Evolutionary conservation across 345 rosid genomes (phyloP).

Genomic region (Murraya koenigii): DNA sequence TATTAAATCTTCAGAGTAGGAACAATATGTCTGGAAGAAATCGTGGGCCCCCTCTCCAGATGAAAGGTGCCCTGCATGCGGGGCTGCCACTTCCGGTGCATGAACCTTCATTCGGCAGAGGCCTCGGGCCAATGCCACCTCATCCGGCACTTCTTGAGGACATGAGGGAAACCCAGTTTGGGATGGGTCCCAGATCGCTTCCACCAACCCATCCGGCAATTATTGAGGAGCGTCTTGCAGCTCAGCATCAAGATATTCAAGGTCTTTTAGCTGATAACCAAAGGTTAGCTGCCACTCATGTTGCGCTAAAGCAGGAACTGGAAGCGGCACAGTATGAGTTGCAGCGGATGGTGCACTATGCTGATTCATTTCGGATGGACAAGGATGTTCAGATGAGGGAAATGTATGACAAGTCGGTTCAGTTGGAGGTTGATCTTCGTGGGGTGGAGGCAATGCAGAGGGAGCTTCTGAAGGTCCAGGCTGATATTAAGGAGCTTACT

Average conservation of each 20-base stretch:
- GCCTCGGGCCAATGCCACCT: constrained; percentile 50
- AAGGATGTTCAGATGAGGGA: constrained; percentile 87
- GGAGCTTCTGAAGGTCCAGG: constrained; percentile 62
- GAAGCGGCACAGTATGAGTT: constrained; percentile 82
- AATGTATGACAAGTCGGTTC: constrained; percentile 71
- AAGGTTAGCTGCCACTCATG: constrained; percentile 84
- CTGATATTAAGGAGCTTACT: constrained; percentile 72
- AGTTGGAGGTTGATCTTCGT: constrained; percentile 64
- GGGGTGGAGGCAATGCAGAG: constrained; percentile 59
- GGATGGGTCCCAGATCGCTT: constrained; percentile 55
- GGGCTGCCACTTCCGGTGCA: constrained; percentile 52
- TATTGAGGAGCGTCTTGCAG: constrained; percentile 71
- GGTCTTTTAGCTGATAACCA: constrained; percentile 84
- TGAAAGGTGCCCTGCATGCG: constrained; percentile 42
- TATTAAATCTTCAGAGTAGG: neutral
- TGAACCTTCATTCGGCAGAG: constrained; percentile 54
- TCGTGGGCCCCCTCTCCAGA: constrained; percentile 41
- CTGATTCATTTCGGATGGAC: constrained; percentile 62
- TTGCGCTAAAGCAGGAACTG: constrained; percentile 88
- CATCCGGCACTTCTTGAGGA: constrained; percentile 63
- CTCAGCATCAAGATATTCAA: constrained; percentile 88
- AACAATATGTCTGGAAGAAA: constrained; percentile 50
- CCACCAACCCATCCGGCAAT: constrained; percentile 69
- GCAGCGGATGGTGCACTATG: constrained; percentile 60
- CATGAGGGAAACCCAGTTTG: constrained; percentile 53